Conservation (phyloP, 345 rosid species). For the Xanthoceras sorbifolium region DNA sequence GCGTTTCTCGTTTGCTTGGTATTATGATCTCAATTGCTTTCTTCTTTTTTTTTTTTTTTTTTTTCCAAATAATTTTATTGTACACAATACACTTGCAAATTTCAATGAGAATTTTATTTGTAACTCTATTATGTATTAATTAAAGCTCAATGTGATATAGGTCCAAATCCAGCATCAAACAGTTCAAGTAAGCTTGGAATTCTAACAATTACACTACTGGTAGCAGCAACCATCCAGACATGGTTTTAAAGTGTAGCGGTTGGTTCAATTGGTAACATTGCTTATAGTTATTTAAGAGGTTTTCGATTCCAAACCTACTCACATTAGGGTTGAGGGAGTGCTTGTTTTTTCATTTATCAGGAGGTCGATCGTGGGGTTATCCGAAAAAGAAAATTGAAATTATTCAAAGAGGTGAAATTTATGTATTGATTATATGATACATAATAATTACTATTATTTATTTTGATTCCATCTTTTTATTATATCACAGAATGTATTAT, state of each 20-base stretch:
- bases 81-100: too few relatives aligned
- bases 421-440: background rate
- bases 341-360: background rate
- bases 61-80: too few relatives aligned
- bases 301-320: background rate
- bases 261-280: background rate
- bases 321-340: background rate
- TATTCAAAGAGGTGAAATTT: background rate
- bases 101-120: background rate
- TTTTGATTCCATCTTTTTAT: background rate
- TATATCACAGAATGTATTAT: too few relatives aligned
- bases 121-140: background rate
- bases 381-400: background rate
- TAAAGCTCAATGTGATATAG: background rate
- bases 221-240: background rate
- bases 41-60: background rate
- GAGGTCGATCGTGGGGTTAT: background rate
- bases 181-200: conserved; percentile 7
- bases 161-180: background rate
- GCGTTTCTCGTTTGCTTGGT: background rate
- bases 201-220: background rate
- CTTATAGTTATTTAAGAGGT: background rate
- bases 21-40: background rate
- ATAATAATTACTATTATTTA: too few relatives aligned
- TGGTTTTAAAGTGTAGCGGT: conserved; percentile 12